These are phyloP conservation scores for baker's yeast (Saccharomyces cerevisiae) DNA, from an alignment of 805 yeast species.

Conservation along the genomic window DNA sequence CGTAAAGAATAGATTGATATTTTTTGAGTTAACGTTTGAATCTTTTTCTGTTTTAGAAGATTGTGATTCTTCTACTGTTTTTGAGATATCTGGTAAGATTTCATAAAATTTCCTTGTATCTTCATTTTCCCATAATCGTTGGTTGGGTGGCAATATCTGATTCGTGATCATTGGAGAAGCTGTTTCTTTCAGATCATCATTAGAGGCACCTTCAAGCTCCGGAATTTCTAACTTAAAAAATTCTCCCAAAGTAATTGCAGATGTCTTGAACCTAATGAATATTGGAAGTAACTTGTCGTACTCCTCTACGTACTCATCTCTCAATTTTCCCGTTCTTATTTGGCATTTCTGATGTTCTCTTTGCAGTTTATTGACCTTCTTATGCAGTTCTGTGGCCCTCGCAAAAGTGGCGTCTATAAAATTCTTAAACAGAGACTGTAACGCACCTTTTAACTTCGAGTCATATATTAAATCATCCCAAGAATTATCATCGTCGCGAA, in stretches of 20 bases:
- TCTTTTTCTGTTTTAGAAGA: slow-evolving; percentile 12
- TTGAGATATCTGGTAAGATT: slow-evolving; percentile 37
- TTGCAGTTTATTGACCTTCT: slow-evolving; percentile 30
- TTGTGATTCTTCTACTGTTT: slow-evolving; percentile 25
- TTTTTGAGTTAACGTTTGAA: slow-evolving; percentile 30
- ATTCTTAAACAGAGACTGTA: slow-evolving; percentile 34
- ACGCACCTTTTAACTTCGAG: slow-evolving; percentile 16
- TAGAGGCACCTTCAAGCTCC: slow-evolving; percentile 22
- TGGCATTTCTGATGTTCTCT: slow-evolving; percentile 44
- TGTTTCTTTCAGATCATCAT: slow-evolving; percentile 18
- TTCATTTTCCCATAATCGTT: slow-evolving; percentile 53
- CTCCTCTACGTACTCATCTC: slow-evolving; percentile 34
- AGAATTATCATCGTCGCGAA: slow-evolving; percentile 26
- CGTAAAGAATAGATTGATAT: slow-evolving; percentile 36
- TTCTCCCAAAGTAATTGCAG: slow-evolving; percentile 38
- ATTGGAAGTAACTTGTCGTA: slow-evolving; percentile 28
- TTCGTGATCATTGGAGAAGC: slow-evolving; percentile 26
- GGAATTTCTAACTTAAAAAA: slow-evolving; percentile 35
- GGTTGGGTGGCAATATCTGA: slow-evolving; percentile 13
- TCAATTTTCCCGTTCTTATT: slow-evolving; percentile 56
- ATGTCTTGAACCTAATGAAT: slow-evolving; percentile 38
- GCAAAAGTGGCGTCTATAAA: slow-evolving; percentile 39
- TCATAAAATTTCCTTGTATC: slow-evolving; percentile 61
- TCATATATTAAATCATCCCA: slow-evolving; percentile 25
- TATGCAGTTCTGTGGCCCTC: slow-evolving; percentile 31